Evolutionary conservation across 2,329 filamentous ascomycete species (phyloP), one percentile per base, ranked within the genome.

Genomic region (Calonectria hongkongensis): DNA sequence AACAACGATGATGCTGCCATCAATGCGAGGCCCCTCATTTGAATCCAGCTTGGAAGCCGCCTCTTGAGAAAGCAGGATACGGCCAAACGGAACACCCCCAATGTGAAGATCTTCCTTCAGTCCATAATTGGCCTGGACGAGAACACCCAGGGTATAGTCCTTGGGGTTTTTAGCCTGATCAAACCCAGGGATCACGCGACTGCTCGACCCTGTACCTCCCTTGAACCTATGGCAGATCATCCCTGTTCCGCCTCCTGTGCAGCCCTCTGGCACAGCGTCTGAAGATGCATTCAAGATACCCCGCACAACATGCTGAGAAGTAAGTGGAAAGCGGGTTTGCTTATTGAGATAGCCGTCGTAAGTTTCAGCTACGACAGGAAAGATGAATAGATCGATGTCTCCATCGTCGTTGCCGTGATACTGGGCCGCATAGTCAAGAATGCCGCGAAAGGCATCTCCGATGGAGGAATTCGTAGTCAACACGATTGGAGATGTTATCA

Each of bases 101-200:
- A 94, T 89, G 51, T 87, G 86, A 66, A 94, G 86, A 75, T 91
- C 88, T 47, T 87, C 82, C 72, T 86, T 85, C 33, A 85, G 83
- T 12, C 92, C 92, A 78, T 93, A 94, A 79, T 94, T 94, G 51
- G 90, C 88, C 81, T 94, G 92, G 2, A 92, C 90, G 6, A 94
- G 84, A 1, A 89, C 91, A 0, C 45, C 92, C n/a, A 94, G 85
- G 0, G 89, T 92, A 77, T 91, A 94, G 3, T 84, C 82, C 67
- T 82, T 86, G 7, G 79, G 76, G 3, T 78, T 79, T 1, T 80
- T 82, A 3, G 78, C 73, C 12, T 60, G 68, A 54, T 85, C 85
- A 30, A 85, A 76, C 0, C 88, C 88, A 1, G 84, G 82, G 21
- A 94, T 87, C 8, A 91, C 74, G 28, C 92, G 88, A 62, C 88